Conservation (phyloP, 2,329 filamentous ascomycete genomes). For the Purpureocillium takamizusanense region DNA sequence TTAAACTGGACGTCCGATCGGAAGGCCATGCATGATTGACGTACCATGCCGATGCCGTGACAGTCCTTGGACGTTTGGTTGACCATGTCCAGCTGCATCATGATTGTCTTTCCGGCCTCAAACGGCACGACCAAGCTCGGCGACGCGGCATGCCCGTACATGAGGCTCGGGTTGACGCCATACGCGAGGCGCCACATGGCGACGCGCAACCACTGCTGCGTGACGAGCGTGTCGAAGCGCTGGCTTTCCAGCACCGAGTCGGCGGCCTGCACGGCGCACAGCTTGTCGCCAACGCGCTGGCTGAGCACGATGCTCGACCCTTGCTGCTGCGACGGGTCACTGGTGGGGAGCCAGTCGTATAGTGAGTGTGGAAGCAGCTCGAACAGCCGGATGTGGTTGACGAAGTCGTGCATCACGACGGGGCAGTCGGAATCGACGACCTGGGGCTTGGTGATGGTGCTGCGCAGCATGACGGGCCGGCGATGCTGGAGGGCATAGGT, state of each 20-base stretch:
- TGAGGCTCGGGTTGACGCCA: slow-evolving; percentile 14
- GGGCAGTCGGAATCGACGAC: slow-evolving; percentile 21
- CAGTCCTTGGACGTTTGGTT: slow-evolving; percentile 19
- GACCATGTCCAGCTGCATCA: slow-evolving; percentile 15
- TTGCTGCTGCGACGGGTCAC: slow-evolving; percentile 10
- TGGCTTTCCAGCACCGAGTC: slow-evolving; percentile 21
- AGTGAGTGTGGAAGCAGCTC: slow-evolving; percentile 17
- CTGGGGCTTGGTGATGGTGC: slow-evolving; percentile 18
- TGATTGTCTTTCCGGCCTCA: slow-evolving; percentile 20
- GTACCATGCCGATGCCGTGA: slow-evolving; percentile 21
- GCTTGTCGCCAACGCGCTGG: slow-evolving; percentile 14
- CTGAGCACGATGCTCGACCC: slow-evolving; percentile 12
- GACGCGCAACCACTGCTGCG: slow-evolving; percentile 21
- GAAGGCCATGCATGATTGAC: slow-evolving; percentile 1
- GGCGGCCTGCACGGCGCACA: slow-evolving; percentile 16
- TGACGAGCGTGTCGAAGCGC: slow-evolving; percentile 21
- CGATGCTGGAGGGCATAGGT: slow-evolving; percentile 21
- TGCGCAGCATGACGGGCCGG: slow-evolving; percentile 18
- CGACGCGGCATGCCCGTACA: slow-evolving; percentile 9
- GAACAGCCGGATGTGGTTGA: slow-evolving; percentile 22
- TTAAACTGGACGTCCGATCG: not conserved
- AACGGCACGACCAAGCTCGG: slow-evolving; percentile 14
- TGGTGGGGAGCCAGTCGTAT: slow-evolving; percentile 19
- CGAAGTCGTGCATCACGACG: slow-evolving; percentile 22
- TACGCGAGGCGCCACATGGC: slow-evolving; percentile 22